A percentile compares a stretch with the other conserved stretches of the same genome.
Conservation (phyloP, 2,329 filamentous ascomycete genomes). For the Botryosphaeria dothidea region DNA sequence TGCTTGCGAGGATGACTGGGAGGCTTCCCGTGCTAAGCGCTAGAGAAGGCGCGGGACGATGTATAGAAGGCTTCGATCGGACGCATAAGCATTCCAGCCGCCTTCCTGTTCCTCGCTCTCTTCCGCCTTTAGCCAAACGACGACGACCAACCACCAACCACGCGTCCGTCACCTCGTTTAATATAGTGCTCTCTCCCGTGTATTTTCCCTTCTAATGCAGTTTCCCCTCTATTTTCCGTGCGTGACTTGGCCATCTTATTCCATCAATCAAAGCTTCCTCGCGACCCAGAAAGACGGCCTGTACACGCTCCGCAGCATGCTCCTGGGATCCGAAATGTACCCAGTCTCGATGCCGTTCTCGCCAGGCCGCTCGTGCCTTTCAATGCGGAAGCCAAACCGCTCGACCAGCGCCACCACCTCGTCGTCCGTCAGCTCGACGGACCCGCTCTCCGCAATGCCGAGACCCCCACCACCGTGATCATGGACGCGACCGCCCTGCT, state of each 20-base stretch:
- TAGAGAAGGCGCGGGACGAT: neutral
- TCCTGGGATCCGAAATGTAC: constrained; percentile 82
- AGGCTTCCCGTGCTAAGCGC: neutral
- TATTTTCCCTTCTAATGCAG: neutral
- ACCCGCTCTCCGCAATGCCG: constrained; percentile 85
- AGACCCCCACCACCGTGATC: constrained; percentile 24
- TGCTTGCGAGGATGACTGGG: too few relatives aligned
- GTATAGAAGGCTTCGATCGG: neutral
- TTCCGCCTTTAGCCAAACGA: neutral
- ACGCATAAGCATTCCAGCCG: neutral
- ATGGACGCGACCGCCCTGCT: constrained; percentile 23
- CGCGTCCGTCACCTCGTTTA: neutral
- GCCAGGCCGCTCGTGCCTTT: constrained; percentile 57
- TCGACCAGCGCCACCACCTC: constrained; percentile 79
- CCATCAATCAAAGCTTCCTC: constrained; percentile 56
- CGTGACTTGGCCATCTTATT: neutral
- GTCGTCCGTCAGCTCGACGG: constrained; percentile 85
- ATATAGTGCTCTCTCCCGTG: neutral
- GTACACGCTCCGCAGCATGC: constrained; percentile 86
- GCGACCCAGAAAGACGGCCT: constrained; percentile 82
- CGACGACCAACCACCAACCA: neutral
- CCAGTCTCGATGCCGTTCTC: constrained; percentile 59
- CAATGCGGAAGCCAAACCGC: constrained; percentile 74
- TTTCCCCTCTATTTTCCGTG: neutral
- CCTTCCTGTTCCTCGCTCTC: constrained; percentile 1